Percentiles rank a stretch among this genome's conserved stretches.
phyloP scores from a whole-genome alignment of 805 yeast species.

The Isabelozyma heimii region DNA sequence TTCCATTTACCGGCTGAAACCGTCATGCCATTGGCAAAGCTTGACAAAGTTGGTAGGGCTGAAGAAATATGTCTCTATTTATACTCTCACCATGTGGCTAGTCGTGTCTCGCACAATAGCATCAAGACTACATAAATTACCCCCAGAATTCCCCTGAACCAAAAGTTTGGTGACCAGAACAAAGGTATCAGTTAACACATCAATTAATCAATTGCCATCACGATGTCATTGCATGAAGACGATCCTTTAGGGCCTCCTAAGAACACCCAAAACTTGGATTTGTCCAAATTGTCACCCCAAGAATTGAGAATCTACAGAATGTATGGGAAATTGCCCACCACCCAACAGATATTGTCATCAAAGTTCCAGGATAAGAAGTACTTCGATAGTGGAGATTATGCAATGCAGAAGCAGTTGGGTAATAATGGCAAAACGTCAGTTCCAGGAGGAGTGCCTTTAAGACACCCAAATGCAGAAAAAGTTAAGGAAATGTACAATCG shows the following conservation, averaged over 20 bases:
- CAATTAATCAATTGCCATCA: neutral
- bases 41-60: no score
- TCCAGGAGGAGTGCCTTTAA: slow-evolving; percentile 37
- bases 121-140: no score
- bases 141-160: neutral
- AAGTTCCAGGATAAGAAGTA: slow-evolving; percentile 85
- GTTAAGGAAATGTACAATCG: slow-evolving; percentile 57
- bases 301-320: slow-evolving; percentile 74
- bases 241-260: slow-evolving; percentile 52
- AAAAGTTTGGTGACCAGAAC: neutral
- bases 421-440: slow-evolving; percentile 23
- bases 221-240: slow-evolving; percentile 39
- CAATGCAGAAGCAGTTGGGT: slow-evolving; percentile 58
- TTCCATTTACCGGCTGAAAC: no score
- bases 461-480: slow-evolving; percentile 55
- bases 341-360: slow-evolving; percentile 69
- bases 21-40: no score
- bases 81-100: neutral
- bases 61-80: no score
- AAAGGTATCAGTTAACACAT: neutral
- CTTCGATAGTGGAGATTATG: slow-evolving; percentile 93
- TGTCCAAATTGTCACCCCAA: slow-evolving; percentile 65
- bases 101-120: neutral
- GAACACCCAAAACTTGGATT: slow-evolving; percentile 47
- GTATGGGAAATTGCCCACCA: slow-evolving; percentile 85